Evolutionary conservation across 2,329 filamentous ascomycete genomes (phyloP), one percentile per base, ranked within the genome.

Genomic region (Huntiella moniliformis): DNA sequence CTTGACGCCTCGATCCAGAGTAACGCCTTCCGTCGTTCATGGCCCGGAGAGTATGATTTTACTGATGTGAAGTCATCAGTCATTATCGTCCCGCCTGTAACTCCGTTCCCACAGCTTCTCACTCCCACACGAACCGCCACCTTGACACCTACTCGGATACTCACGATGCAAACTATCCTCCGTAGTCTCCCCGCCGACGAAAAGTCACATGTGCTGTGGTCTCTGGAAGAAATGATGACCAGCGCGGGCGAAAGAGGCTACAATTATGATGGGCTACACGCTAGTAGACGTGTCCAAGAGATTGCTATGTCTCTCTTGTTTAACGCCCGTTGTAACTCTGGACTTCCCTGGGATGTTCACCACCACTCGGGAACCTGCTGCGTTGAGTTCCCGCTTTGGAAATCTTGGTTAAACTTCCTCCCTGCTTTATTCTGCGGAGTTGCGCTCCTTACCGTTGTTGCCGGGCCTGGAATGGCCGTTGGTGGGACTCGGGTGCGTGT

Each of bases 121-220:
- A 60, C 63, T n/a, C 64, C 66, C 1, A 57, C 61, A 45, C 67
- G 67, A 50, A 64, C 74, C 40, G 55, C 61, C 44, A 58, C 60
- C 36, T 71, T 77, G 67, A 74, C 62, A 2, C 65, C 66, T 1
- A 57, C 62, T 45, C 67, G 67, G 51, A 64, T 75, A 40, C 56
- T 61, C 44, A 58, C 60, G 36, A 71, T 77, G 67, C 74, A 75
- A 53, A 55, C 60, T 31, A 67, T 70, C 51, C 57, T 77, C 5
- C 56, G 58, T 13, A 55, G 65, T 22, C 55, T 67, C 12, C 62
- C 66, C 0, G 52, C 55, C 3, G 58, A 65, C 46, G 60, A 60
- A 15, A 54, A 55, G 17, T 62, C 64, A 0, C 64, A 66, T 51
- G 58, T 76, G 3, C 52, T 69, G 3, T 71, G 67, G 65, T 65